Percentiles rank a stretch among this genome's conserved stretches.
Conservation (phyloP, 2,329 filamentous ascomycete species). For the Trichoderma asperellum region DNA sequence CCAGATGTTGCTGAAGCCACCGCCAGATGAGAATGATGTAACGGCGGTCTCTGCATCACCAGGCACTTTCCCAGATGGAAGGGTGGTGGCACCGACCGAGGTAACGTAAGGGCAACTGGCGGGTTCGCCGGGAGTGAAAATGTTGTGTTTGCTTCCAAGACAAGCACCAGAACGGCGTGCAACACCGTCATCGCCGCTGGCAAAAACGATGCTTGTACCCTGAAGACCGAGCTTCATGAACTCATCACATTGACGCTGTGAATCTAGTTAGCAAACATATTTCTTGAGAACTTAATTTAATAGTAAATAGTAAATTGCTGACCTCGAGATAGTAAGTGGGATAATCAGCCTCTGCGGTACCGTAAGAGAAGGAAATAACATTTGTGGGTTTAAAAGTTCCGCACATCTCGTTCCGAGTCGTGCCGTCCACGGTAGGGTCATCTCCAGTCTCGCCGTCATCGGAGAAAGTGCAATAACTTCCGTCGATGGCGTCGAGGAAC, state of each 20-base stretch:
- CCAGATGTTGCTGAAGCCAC: conserved; percentile 56
- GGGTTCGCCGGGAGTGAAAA: conserved; percentile 54
- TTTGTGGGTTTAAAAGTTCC: conserved; percentile 51
- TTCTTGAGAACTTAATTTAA: too few relatives aligned
- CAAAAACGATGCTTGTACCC: conserved; percentile 54
- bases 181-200: conserved; percentile 36
- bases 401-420: conserved; percentile 49
- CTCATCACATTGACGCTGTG: conserved; percentile 55
- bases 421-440: conserved; percentile 45
- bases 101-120: conserved; percentile 55
- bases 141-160: conserved; percentile 40
- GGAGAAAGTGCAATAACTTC: conserved; percentile 44
- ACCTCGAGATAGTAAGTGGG: conserved; percentile 50
- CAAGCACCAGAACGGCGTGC: conserved; percentile 30
- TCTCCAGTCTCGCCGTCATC: conserved; percentile 45
- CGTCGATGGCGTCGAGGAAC: conserved; percentile 52
- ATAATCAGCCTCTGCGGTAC: conserved; percentile 55
- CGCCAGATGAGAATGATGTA: conserved; percentile 50
- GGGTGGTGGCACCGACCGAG: conserved; percentile 54
- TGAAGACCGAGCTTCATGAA: conserved; percentile 61
- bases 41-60: conserved; percentile 31
- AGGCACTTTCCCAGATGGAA: conserved; percentile 24
- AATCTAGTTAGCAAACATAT: not conserved
- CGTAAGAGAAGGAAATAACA: conserved; percentile 60
- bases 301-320: not conserved